Conservation (phyloP, 1,284 basidiomycete genomes). For the Butyriboletus regius region DNA sequence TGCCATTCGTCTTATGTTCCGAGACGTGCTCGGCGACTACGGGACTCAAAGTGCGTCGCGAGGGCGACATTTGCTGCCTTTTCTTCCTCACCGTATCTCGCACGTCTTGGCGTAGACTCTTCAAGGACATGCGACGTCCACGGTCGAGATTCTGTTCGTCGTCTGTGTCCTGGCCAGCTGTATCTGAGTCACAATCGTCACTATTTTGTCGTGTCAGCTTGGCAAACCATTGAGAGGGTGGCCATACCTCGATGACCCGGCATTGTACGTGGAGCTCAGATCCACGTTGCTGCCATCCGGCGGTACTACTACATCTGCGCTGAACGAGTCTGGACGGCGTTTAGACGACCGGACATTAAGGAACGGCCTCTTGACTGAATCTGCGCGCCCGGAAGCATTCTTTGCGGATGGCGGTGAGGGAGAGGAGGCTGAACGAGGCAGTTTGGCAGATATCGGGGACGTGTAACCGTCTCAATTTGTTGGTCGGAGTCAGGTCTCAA, state of each 20-base stretch:
- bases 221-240: neutral
- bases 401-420: slow-evolving; percentile 58
- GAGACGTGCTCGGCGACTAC: slow-evolving; percentile 9
- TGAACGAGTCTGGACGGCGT: slow-evolving; percentile 31
- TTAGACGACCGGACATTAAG: slow-evolving; percentile 36
- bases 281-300: slow-evolving; percentile 38
- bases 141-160: slow-evolving; percentile 21
- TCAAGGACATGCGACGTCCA: slow-evolving; percentile 27
- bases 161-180: slow-evolving; percentile 32
- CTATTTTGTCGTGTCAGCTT: slow-evolving; percentile 17
- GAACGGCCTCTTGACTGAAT: slow-evolving; percentile 34
- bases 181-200: slow-evolving; percentile 29
- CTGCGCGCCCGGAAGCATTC: slow-evolving; percentile 40
- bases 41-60: slow-evolving; percentile 18
- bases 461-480: neutral
- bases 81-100: slow-evolving; percentile 28
- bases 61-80: slow-evolving; percentile 23
- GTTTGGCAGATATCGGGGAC: slow-evolving; percentile 37
- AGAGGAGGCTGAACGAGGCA: slow-evolving; percentile 70
- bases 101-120: slow-evolving; percentile 21
- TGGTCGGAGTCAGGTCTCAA: slow-evolving; percentile 4
- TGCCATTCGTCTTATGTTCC: slow-evolving; percentile 20
- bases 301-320: slow-evolving; percentile 22
- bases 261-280: slow-evolving; percentile 80
- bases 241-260: slow-evolving; percentile 64